Conservation (phyloP, 2,329 filamentous ascomycete species). For the Triangularia verruculosa region DNA sequence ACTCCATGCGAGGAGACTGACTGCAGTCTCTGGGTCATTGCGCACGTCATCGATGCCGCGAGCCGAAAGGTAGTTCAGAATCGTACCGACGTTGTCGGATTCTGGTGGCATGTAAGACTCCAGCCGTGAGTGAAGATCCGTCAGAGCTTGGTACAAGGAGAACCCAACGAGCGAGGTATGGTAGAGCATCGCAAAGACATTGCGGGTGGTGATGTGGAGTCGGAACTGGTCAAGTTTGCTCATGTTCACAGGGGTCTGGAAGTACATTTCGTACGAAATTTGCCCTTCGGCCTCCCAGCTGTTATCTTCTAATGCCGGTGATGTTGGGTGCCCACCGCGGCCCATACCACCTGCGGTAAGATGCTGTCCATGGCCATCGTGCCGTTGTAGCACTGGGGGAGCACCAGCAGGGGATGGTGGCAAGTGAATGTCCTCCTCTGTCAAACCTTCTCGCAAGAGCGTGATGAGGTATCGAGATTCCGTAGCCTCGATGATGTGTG, state of each 20-base stretch:
- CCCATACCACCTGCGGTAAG: conserved; percentile 26
- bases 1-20: conserved; percentile 63
- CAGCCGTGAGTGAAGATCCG: conserved; percentile 59
- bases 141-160: conserved; percentile 60
- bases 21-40: conserved; percentile 56
- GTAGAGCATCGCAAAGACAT: conserved; percentile 65
- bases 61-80: conserved; percentile 59
- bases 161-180: conserved; percentile 63
- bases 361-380: conserved; percentile 29
- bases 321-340: conserved; percentile 39
- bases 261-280: conserved; percentile 62
- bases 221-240: conserved; percentile 48
- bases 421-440: conserved; percentile 46
- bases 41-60: conserved; percentile 63
- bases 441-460: conserved; percentile 51
- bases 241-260: conserved; percentile 53
- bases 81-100: conserved; percentile 55
- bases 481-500: conserved; percentile 56
- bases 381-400: conserved; percentile 39
- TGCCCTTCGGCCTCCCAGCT: conserved; percentile 49
- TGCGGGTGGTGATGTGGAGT: conserved; percentile 64
- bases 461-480: conserved; percentile 54
- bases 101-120: conserved; percentile 56
- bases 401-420: conserved; percentile 43
- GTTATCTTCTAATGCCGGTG: conserved; percentile 45